Evolutionary conservation across 164 flowering plant species (phyloP).

Genomic region (Liriodendron chinense): DNA sequence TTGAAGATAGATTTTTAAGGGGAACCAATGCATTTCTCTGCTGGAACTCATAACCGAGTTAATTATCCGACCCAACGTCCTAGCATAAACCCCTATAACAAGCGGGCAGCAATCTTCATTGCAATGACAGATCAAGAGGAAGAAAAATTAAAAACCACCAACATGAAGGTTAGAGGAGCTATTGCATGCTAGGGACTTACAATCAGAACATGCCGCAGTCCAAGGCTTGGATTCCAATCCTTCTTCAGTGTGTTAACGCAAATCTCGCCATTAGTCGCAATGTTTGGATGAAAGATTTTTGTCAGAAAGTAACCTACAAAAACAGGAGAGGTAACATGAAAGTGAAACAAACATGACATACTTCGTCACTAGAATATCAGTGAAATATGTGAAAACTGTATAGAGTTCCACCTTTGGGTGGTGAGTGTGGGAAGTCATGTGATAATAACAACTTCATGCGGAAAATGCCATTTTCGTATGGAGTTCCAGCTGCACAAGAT

Average conservation of each 20-base stretch:
- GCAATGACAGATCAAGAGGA: no score
- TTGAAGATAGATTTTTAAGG: no score
- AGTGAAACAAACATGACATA: no score
- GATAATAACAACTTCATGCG: slow-evolving; percentile 90
- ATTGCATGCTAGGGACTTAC: slow-evolving; percentile 37
- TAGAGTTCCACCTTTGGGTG: slow-evolving; percentile 81
- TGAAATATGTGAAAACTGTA: not conserved
- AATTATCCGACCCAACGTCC: no score
- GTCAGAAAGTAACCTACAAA: slow-evolving; percentile 83
- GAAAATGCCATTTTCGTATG: slow-evolving; percentile 90
- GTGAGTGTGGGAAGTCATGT: slow-evolving; percentile 88
- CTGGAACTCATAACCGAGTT: no score
- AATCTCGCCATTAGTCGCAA: slow-evolving; percentile 88
- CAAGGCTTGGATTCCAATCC: slow-evolving; percentile 97
- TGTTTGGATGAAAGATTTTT: slow-evolving; percentile 91
- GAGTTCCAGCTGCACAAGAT: slow-evolving; percentile 86
- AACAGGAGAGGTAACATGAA: not conserved
- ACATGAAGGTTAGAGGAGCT: no score
- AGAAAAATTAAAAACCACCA: no score
- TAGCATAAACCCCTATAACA: no score
- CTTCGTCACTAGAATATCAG: not conserved
- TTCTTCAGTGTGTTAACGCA: slow-evolving; percentile 93
- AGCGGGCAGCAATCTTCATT: no score
- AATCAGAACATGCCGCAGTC: slow-evolving; percentile 86
- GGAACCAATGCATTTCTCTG: no score